Percentiles rank a stretch among this genome's conserved stretches.
These are phyloP conservation scores for Scutellospora calospora DNA, from an alignment of 371 early-diverging fungal species.

Conservation along the genomic window DNA sequence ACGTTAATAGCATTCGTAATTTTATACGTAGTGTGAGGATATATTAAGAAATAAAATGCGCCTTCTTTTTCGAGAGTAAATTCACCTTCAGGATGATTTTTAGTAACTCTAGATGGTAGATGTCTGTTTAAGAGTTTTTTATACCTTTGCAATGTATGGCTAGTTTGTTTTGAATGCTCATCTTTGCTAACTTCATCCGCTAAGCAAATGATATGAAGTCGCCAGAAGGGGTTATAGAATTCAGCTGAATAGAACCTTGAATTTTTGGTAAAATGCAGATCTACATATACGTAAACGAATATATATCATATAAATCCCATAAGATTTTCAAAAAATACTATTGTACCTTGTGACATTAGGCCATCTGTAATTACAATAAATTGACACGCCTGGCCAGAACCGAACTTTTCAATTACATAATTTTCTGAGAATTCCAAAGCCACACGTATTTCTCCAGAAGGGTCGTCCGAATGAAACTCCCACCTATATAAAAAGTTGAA, in stretches of 20 bases:
- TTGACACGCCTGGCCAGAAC: conserved; percentile 12
- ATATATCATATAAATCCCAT: not conserved
- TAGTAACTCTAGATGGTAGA: conserved; percentile 1
- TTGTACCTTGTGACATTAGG: not conserved
- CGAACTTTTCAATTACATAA: conserved; percentile 10
- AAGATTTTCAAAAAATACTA: not conserved
- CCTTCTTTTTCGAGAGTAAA: conserved; percentile 8
- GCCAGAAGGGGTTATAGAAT: conserved; percentile 9
- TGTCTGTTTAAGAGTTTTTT: conserved; percentile 12
- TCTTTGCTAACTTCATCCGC: conserved; percentile 13
- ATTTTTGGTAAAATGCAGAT: not conserved
- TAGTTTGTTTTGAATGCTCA: not conserved
- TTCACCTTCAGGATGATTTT: conserved; percentile 31
- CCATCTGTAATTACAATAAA: conserved; percentile 21
- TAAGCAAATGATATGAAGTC: conserved; percentile 23
- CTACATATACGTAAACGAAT: not conserved
- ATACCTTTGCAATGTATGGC: not conserved
- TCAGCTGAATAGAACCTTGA: not conserved
- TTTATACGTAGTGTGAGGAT: not conserved
- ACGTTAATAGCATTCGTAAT: not conserved
- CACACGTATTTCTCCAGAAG: not conserved
- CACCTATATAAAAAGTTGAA: not conserved
- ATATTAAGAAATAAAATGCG: conserved; percentile 12
- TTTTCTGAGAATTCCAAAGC: conserved; percentile 4
- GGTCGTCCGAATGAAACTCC: not conserved